phyloP scores from a whole-genome alignment of 2,329 filamentous ascomycete genomes.

The Cladosporium colombiae region DNA sequence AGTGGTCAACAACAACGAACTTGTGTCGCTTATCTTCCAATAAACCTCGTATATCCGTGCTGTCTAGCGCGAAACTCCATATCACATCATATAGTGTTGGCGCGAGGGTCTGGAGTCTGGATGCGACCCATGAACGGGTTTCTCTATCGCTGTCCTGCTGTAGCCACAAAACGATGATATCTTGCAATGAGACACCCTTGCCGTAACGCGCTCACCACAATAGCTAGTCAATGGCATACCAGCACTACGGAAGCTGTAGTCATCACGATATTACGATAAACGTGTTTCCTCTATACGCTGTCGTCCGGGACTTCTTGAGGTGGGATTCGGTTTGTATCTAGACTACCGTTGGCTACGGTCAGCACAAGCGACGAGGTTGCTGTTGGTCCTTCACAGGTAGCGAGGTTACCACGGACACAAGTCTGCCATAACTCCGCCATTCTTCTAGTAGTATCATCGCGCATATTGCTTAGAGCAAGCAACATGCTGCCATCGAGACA shows the following conservation, averaged over 20 bases:
- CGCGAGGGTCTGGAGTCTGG: background rate
- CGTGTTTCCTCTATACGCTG: background rate
- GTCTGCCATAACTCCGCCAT: background rate
- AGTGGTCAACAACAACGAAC: background rate
- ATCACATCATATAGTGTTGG: background rate
- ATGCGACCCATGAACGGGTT: background rate
- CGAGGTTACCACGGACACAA: background rate
- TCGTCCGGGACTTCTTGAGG: background rate
- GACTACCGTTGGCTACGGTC: background rate
- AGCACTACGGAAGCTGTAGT: background rate
- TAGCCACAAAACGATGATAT: background rate
- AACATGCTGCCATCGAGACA: background rate
- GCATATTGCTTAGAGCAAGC: background rate
- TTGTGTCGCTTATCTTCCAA: background rate
- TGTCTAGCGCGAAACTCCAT: background rate
- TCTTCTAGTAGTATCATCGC: background rate
- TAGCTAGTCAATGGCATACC: background rate
- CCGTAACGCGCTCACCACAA: background rate
- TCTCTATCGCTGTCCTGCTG: background rate
- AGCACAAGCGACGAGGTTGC: background rate
- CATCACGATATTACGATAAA: background rate
- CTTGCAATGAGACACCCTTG: background rate
- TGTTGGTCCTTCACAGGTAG: background rate
- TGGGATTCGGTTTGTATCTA: background rate
- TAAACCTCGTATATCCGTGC: slow-evolving; percentile 6